Percentiles rank a stretch among this genome's conserved stretches.
phyloP scores from a whole-genome alignment of 2,329 filamentous ascomycete species.

The Sclerotinia borealis region DNA sequence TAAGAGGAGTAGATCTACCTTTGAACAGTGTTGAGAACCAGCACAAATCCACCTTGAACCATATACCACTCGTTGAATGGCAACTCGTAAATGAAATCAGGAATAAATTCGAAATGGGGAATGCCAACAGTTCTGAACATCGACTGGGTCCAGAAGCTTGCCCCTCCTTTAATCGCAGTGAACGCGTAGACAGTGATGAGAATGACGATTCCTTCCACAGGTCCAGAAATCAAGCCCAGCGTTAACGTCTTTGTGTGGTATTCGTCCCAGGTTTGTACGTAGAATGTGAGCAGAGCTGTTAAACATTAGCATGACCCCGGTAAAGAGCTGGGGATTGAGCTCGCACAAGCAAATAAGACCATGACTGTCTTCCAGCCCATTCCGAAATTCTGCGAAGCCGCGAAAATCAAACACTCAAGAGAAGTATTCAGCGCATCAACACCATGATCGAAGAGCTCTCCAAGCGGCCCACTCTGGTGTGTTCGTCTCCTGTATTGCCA shows the following conservation, averaged over 20 bases:
- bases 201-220: conserved; percentile 88
- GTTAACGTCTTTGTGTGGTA: conserved; percentile 97
- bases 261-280: conserved; percentile 98
- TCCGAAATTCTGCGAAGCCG: conserved; percentile 85
- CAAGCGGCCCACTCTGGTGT: conserved; percentile 83
- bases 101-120: conserved; percentile 57
- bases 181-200: conserved; percentile 75
- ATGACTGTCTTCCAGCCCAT: conserved; percentile 86
- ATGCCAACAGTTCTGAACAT: conserved; percentile 70
- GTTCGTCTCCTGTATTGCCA: conserved; percentile 59
- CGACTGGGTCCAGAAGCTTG: conserved; percentile 86
- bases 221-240: conserved; percentile 84
- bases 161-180: conserved; percentile 80
- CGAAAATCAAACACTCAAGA: conserved; percentile 89
- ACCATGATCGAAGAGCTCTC: conserved; percentile 95
- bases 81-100: conserved; percentile 66
- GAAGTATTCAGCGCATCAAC: conserved; percentile 95
- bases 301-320: conserved; percentile 11
- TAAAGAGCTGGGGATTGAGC: neutral
- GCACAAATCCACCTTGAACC: conserved; percentile 73
- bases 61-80: conserved; percentile 92
- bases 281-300: conserved; percentile 86
- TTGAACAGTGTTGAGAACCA: conserved; percentile 78
- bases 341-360: conserved; percentile 72
- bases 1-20: conserved; percentile 37